Evolutionary conservation across 148 eudicot genomes (phyloP).

Genomic region (Rhododendron mucronatum): DNA sequence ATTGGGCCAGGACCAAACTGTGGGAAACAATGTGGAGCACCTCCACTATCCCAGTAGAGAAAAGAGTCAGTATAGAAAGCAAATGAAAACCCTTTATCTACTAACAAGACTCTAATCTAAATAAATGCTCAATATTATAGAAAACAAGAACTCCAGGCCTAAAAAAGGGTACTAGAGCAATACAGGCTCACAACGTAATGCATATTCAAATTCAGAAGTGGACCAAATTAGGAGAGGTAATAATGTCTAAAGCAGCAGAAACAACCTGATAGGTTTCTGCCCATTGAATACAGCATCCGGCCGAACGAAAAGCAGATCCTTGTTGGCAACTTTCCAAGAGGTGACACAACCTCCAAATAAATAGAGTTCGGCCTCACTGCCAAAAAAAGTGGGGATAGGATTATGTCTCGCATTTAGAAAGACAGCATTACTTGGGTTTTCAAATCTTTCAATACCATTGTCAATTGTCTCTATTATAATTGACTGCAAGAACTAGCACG

Average conservation of each 20-base stretch:
- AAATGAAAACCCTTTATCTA: background rate
- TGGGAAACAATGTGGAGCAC: conserved; percentile 96
- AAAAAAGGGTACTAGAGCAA: background rate
- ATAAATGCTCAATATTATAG: background rate
- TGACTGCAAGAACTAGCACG: background rate
- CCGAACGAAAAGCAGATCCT: conserved; percentile 86
- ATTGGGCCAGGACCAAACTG: conserved; percentile 95
- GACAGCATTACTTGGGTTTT: background rate
- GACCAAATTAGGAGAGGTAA: background rate
- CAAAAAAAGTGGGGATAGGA: conserved; percentile 7
- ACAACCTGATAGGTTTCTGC: conserved; percentile 97
- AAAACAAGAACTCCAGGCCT: background rate
- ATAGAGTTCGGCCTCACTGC: conserved; percentile 95
- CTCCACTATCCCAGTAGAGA: conserved; percentile 61
- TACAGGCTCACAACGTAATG: background rate
- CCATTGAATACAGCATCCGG: conserved; percentile 98
- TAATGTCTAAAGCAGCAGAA: background rate
- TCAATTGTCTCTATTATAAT: background rate
- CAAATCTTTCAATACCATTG: background rate
- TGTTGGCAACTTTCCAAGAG: conserved; percentile 84
- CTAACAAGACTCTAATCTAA: background rate
- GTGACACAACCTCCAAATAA: conserved; percentile 92
- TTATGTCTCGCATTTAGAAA: background rate
- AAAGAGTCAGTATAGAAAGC: conserved; percentile 14
- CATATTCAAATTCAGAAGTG: background rate